Base-by-base conservation (phyloP, 2,329 filamentous ascomycete species). In the Scedosporium aurantiacum region DNA sequence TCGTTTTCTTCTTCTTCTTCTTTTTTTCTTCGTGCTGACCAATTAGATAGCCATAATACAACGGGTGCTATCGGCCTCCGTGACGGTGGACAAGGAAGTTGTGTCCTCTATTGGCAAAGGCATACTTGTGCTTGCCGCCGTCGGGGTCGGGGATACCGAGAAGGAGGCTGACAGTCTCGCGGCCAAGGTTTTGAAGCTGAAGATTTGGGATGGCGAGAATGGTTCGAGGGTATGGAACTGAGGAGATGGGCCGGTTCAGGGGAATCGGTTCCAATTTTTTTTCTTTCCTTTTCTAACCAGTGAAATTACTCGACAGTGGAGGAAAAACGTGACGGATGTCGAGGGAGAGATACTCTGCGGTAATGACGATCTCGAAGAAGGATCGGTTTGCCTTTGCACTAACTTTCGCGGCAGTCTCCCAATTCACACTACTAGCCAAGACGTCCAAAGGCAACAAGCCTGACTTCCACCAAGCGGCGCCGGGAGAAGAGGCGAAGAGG, bases 401-500 rank as follows among this genome's bases (percentile, higher is more conserved):
- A 21, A 28, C 27, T 16, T 4, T 25, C 52, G 16, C 3, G 41
- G 18, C 70, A 95, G 93, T 99, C 55, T 97, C 94, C 14, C 94
- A 99, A 75, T 99, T 99, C 71, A 99, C 94, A 2, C 82, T 99
- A 8, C 82, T 96, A 58, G 95, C 91, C 56, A 89, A 87, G 55
- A 92, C 92, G n/a, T 96, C 92, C 71, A 97, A 97, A 74, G 93
- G 93, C 64, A 92, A 86, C 70, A 97, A 96, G 73, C 95, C 94
- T 40, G 89, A 95, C 72, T 99, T 99, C 68, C 93, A 96, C 72
- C 89, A 89, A 12, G 92, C 94, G 5, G 87, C 93, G 64, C 84
- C 84, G 57, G 87, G 87, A 3, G 84, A 89, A 10, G 85, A 92
- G 62, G 94, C 93, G 25, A 89, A 85, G 68, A 82, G 82, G 64